Base-by-base conservation (phyloP, 108 stramenopile genomes). In the Fistulifera pelliculosa region DNA sequence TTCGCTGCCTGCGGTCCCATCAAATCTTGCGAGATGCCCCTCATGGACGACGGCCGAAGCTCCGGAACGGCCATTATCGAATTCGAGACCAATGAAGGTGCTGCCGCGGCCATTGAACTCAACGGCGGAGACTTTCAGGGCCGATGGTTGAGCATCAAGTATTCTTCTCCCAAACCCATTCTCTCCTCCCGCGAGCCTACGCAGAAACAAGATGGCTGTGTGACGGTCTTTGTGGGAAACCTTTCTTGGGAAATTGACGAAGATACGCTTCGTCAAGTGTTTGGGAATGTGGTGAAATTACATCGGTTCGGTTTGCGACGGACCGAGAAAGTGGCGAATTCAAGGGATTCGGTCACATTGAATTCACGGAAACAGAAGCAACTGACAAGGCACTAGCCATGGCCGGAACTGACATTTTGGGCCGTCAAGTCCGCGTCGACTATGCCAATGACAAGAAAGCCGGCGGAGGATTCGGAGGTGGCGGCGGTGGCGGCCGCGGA, bases 271-370 rank as follows among this genome's bases (percentile, higher is more conserved):
- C 75, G 86, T 39, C 60, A 74, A 24, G 60, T 76, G 43, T 99
- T 99, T 64, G 81, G 53, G 76, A 83, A 23, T 97, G 95, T 66
- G 98, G 97, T 22, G 85, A 83, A 25, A 93, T 98, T 58, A 58
- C 68, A 11, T 54, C 66, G 26, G 73, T 98, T 44, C 85, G 98
- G 43, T 97, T 97, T 60, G 94, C 94, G 5, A 90, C 83, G 54
- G 95, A 97, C 65, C 63, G 93, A 26, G 98, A 99, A 61, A 93
- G 90, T 56, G 96, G 96, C 8, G 87, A 94, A 22, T 98, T 98
- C 85, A 90, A 94, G 67, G 98, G 98, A 51, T 95, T 89, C 61
- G 96, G 94, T 11, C 94, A 95, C 72, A 83, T 97, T 47, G 93
- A 96, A 52, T 99, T 97, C 60, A 79, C 41, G 28, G 80, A 87